Base-by-base conservation (phyloP, 352 stramenopile species). In the Pythium grandisporangium region DNA sequence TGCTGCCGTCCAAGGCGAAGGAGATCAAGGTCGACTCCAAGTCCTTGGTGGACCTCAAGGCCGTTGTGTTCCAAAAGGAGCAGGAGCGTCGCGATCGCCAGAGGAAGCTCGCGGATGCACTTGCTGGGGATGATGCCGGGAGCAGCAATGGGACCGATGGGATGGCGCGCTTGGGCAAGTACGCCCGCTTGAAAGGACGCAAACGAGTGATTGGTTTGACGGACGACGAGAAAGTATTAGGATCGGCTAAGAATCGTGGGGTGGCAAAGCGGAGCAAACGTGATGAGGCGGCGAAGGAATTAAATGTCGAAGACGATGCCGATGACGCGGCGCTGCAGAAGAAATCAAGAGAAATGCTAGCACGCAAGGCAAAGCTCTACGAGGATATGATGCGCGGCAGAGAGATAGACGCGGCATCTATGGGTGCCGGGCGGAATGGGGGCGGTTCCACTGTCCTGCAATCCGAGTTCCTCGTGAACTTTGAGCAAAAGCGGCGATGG, bases 1-100 rank as follows among this genome's bases (percentile, higher is more conserved):
- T 96, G 32, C 61, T 96, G 61, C 85, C 83, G 51, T 93, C 80
- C 50, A 95, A 93, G 61, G 82, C 76, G 20, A 96, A 93, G 65
- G 42, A 71, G 38, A 93, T 95, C 59, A 80, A 86, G 35, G 76
- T 95, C 19, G 82, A 92, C 53, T 57, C 61, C 55, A 87, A 87
- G 58, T 91, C 76, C 24, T 58, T 93, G 32, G 60, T 95, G 16
- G 82, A 87, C 27, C 64, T 95, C 40, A 87, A 86, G 41, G 77
- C 80, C 1, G 60, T 89, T 16, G 75, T 93, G 11, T 93, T 79
- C 38, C 63, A 84, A 52, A 92, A 92, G 48, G 74, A 89, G 25
- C 68, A 92, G 48, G 76, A 92, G 51, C 62, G 65, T 6, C 67
- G 83, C 36, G 70, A 65, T 36, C 66, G 74, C 1, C 58, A 79